Conservation (phyloP, 129 eudicot species). For the Flaveria trinervia region DNA sequence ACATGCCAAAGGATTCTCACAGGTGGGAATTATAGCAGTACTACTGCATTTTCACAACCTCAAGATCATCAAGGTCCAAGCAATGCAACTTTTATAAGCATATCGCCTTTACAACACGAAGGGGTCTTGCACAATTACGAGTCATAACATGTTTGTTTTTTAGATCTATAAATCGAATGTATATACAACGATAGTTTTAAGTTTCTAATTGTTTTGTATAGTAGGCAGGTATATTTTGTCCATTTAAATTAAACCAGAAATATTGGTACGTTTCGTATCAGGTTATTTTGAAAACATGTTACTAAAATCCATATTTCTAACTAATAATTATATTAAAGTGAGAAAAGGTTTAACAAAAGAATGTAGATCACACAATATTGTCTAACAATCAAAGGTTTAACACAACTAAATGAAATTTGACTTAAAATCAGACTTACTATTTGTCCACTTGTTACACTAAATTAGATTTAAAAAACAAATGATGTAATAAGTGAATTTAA, state of each 20-base stretch:
- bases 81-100: slow-evolving; percentile 11
- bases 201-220: not conserved
- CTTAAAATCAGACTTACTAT: too few species aligned
- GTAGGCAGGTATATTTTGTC: not conserved
- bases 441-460: too few species aligned
- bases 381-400: too few species aligned
- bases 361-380: not conserved
- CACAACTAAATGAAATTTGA: too few species aligned
- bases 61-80: slow-evolving; percentile 28
- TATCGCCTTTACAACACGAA: slow-evolving; percentile 69
- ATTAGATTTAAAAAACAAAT: too few species aligned
- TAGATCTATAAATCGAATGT: slow-evolving; percentile 1
- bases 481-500: too few species aligned
- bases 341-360: not conserved
- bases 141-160: slow-evolving; percentile 22
- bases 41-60: not conserved
- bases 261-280: not conserved
- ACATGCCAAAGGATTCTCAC: slow-evolving; percentile 64
- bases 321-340: not conserved
- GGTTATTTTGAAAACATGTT: not conserved
- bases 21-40: slow-evolving; percentile 27
- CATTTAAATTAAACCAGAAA: not conserved
- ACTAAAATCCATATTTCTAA: not conserved
- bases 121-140: slow-evolving; percentile 44
- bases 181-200: slow-evolving; percentile 2